Conservation (phyloP, 441 rosid species). For the Corymbia citriodora region DNA sequence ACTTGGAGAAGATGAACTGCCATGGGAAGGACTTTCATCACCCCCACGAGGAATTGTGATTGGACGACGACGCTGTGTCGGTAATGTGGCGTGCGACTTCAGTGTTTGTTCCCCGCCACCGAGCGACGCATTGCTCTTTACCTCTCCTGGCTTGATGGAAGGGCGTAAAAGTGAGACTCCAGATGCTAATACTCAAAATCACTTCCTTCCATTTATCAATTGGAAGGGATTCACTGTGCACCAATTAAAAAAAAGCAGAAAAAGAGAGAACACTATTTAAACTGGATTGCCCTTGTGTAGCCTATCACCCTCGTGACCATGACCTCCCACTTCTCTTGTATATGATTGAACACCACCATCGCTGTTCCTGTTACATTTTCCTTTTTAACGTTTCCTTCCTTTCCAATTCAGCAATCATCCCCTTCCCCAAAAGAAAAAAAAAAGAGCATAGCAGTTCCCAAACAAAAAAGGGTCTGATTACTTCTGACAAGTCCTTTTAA, state of each 20-base stretch:
- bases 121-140: background rate
- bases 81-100: background rate
- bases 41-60: background rate
- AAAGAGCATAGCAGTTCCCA: background rate
- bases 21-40: background rate
- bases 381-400: background rate
- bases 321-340: background rate
- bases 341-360: background rate
- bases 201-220: background rate
- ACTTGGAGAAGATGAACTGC: background rate
- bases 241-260: background rate
- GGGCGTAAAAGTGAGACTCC: background rate
- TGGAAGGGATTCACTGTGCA: background rate
- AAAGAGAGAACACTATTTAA: background rate
- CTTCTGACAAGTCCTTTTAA: background rate
- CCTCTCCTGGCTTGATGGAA: background rate
- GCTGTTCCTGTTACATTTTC: background rate
- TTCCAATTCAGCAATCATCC: background rate
- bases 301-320: background rate
- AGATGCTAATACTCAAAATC: background rate
- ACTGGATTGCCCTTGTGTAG: background rate
- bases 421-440: background rate
- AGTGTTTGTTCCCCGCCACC: background rate
- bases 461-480: background rate
- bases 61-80: background rate